Base-by-base conservation (phyloP, 148 eudicot genomes). In the Agrostemma githago region DNA sequence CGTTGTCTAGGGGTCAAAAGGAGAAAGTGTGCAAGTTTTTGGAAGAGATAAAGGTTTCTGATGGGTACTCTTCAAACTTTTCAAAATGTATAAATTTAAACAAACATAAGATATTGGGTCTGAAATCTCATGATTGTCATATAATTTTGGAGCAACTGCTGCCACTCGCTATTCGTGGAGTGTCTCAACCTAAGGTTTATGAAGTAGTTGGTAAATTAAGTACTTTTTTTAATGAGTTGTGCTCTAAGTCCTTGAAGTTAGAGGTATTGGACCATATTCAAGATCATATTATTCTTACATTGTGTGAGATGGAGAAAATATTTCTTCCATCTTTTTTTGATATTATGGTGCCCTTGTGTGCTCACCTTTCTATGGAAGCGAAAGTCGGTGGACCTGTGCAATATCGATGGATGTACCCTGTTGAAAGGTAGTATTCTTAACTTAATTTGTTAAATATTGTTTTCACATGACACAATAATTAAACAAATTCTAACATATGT, bases 251-350 rank as follows among this genome's bases (percentile, higher is more conserved):
- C 0, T 43, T 43, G 46, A 43, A 43, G 8, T 43, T 43, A 43
- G 46, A 43, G 8, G 46, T 43, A 8, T 43, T 43, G 8, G 46
- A 43, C 8, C 46, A 1, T 19, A 20, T 72, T 0, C 19, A 72
- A 16, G 9, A 14, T 5, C 17, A 51, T 1, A 70, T 70, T 34
- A 16, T 53, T 53, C 10, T 10, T 4, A 70, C 73, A 26, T 54
- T 60, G 16, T 72, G 75, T 14, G 46, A 72, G 67, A 21, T 72
- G 21, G 68, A 73, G 26, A 73, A 43, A 34, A 21, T 43, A 12
- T 62, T 73, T 26, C 58, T 62, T 73, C 76, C 76, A 2, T 62
- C 68, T 14, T 73, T 62, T 62, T 62, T 73, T 54, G 76, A 73
- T 62, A 8, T 74, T 9, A 74, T 64, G 70, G 70, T 74, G 6